These are phyloP conservation scores for Mycena leptocephala DNA, from an alignment of 768 basidiomycete genomes.

Conservation along the genomic window DNA sequence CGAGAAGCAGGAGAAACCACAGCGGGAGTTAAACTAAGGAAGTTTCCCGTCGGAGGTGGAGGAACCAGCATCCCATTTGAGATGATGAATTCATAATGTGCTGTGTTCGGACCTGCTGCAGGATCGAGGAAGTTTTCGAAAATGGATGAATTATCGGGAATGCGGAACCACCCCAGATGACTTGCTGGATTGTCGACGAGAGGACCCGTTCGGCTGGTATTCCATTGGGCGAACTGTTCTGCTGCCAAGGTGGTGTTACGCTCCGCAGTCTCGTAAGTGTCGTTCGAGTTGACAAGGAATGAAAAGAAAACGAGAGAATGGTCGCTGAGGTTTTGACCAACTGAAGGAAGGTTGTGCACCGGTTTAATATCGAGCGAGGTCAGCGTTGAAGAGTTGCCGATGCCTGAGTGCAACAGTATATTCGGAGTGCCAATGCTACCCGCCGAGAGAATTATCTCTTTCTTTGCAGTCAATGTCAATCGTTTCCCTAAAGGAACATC, in stretches of 20 bases:
- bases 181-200: constrained; percentile 40
- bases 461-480: constrained; percentile 39
- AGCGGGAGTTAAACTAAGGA: neutral
- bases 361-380: constrained; percentile 40
- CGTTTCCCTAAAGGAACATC: neutral
- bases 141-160: constrained; percentile 27
- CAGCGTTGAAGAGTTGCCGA: constrained; percentile 45
- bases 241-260: constrained; percentile 40
- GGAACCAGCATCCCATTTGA: neutral
- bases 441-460: constrained; percentile 56
- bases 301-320: constrained; percentile 42
- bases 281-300: constrained; percentile 45
- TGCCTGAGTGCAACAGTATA: constrained; percentile 54
- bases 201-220: constrained; percentile 44
- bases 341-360: constrained; percentile 45
- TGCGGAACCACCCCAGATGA: constrained; percentile 44
- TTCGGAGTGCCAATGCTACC: constrained; percentile 54
- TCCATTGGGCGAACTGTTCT: constrained; percentile 47
- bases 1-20: neutral
- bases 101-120: constrained; percentile 42
- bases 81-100: constrained; percentile 46
- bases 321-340: constrained; percentile 53
- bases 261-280: constrained; percentile 44
- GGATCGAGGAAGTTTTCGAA: constrained; percentile 40
- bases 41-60: constrained; percentile 3